Evolutionary conservation across 352 stramenopile genomes (phyloP).

Genomic region (Globisporangium middletonii): DNA sequence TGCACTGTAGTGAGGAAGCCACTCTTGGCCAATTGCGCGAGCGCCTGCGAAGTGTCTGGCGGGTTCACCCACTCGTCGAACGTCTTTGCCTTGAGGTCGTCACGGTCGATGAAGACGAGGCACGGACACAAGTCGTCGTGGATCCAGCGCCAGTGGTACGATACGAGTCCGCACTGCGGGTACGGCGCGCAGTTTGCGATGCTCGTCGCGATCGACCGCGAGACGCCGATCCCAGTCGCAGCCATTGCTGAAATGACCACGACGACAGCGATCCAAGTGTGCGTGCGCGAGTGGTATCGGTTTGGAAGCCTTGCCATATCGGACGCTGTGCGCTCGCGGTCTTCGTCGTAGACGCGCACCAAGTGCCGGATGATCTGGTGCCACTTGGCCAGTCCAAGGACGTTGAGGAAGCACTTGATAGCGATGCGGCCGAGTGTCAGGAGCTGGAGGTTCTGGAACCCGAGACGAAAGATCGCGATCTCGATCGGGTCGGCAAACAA

Average conservation of each 20-base stretch:
- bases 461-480: constrained; percentile 14
- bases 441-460: constrained; percentile 15
- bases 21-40: constrained; percentile 12
- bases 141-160: constrained; percentile 1
- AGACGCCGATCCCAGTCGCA: neutral
- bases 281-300: neutral
- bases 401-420: constrained; percentile 17
- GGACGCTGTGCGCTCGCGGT: constrained; percentile 1
- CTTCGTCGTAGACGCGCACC: constrained; percentile 4
- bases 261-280: constrained; percentile 2
- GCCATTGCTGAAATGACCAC: neutral
- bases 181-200: constrained; percentile 1
- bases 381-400: constrained; percentile 18
- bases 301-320: neutral
- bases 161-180: constrained; percentile 1
- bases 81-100: constrained; percentile 10
- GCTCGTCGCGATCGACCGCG: neutral
- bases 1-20: constrained; percentile 17
- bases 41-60: constrained; percentile 7
- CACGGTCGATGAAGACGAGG: constrained; percentile 23
- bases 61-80: constrained; percentile 15
- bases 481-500: constrained; percentile 22
- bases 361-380: constrained; percentile 18
- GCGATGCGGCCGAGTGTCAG: constrained; percentile 8
- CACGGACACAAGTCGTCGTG: constrained; percentile 20